These are phyloP conservation scores for Rhynchospora breviuscula DNA, from an alignment of 176 grass and related monocot genomes.

Conservation along the genomic window DNA sequence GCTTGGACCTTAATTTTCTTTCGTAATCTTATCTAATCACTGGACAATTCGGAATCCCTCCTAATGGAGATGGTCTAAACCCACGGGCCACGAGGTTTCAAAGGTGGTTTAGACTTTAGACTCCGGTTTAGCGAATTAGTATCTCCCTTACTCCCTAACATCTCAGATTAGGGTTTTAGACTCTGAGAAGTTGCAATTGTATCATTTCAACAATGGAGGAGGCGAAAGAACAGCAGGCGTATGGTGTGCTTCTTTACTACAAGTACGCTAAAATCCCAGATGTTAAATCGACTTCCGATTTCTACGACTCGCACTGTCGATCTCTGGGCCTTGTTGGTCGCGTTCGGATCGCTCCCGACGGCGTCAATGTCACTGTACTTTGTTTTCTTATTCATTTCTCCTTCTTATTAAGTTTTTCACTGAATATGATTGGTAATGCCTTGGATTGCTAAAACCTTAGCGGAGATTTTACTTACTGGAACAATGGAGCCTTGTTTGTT, in stretches of 20 bases:
- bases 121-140: no score
- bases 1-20: no score
- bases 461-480: neutral
- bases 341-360: constrained; percentile 69
- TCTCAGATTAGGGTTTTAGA: neutral
- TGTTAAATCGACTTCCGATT: constrained; percentile 40
- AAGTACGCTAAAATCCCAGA: constrained; percentile 69
- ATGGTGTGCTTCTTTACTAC: constrained; percentile 95
- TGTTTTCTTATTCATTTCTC: neutral
- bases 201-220: constrained; percentile 4
- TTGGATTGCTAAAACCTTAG: neutral
- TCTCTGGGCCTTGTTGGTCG: constrained; percentile 69
- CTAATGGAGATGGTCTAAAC: no score
- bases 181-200: neutral
- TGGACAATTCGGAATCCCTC: no score
- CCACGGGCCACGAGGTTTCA: no score
- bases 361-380: constrained; percentile 81
- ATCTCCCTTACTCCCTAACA: no score
- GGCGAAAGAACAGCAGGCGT: constrained; percentile 10
- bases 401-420: neutral
- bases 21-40: no score
- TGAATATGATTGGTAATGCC: neutral
- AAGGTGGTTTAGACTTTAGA: no score
- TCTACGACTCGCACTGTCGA: constrained; percentile 55
- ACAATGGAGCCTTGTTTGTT: neutral